Conservation (phyloP, 305 asterid genomes). For the Solanum chacoense region DNA sequence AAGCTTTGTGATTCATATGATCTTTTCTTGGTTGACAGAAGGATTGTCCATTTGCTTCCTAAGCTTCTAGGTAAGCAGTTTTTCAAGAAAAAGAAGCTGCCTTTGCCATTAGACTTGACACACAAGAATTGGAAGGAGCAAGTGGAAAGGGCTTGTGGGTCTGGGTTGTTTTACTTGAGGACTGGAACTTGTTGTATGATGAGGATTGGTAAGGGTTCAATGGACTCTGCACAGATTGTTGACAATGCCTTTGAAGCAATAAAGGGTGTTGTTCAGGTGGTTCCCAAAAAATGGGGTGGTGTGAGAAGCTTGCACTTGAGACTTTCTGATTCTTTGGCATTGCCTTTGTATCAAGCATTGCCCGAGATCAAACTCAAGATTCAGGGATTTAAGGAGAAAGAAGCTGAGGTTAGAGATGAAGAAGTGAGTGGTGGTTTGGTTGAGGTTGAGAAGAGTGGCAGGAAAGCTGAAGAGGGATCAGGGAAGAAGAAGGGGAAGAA, state of each 20-base stretch:
- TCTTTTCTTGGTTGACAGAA: constrained; percentile 58
- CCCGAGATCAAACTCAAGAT: constrained; percentile 64
- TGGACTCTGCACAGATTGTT: constrained; percentile 48
- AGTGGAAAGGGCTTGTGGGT: constrained; percentile 55
- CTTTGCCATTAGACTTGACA: constrained; percentile 57
- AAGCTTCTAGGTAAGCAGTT: constrained; percentile 66
- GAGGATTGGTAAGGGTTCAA: constrained; percentile 57
- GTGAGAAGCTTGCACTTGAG: constrained; percentile 79
- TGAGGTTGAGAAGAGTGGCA: constrained; percentile 16
- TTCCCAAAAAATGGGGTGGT: constrained; percentile 70
- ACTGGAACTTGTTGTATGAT: constrained; percentile 70
- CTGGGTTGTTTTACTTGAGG: constrained; percentile 50
- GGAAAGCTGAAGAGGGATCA: constrained; percentile 14
- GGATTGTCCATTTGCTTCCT: constrained; percentile 72
- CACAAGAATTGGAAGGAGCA: constrained; percentile 54
- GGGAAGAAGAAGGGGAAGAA: constrained; percentile 23
- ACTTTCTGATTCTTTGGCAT: constrained; percentile 51
- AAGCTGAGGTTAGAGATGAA: background rate
- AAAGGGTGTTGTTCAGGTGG: constrained; percentile 32
- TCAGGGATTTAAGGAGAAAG: constrained; percentile 30
- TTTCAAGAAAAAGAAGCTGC: constrained; percentile 77
- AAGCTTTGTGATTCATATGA: constrained; percentile 77
- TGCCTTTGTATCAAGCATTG: constrained; percentile 74
- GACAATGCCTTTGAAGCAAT: constrained; percentile 47
- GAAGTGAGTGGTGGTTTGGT: constrained; percentile 18